A percentile compares a stretch with the other conserved stretches of the same genome.
Evolutionary conservation across 495 filamentous ascomycete genomes (phyloP).

Genomic region (Trichocladium antarcticum): DNA sequence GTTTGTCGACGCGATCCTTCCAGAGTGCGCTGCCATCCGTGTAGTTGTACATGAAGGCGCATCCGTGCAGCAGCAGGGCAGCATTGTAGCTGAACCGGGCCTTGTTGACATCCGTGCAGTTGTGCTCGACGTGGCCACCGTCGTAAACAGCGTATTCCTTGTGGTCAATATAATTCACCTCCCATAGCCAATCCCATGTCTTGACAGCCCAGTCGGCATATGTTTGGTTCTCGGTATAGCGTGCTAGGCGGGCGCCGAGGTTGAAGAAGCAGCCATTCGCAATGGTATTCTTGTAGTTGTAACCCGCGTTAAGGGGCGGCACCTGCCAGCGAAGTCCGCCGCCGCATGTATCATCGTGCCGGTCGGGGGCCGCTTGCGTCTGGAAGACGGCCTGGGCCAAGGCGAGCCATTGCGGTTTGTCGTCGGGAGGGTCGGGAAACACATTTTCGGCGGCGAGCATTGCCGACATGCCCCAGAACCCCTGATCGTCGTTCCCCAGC

Average conservation of each 20-base stretch:
- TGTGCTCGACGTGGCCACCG: conserved; percentile 50
- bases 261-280: conserved; percentile 67
- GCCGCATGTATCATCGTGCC: conserved; percentile 49
- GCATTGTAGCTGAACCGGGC: conserved; percentile 67
- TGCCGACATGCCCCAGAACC: conserved; percentile 71
- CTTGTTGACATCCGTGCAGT: conserved; percentile 51
- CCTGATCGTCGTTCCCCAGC: conserved; percentile 72
- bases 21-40: conserved; percentile 32
- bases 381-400: conserved; percentile 69
- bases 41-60: conserved; percentile 69
- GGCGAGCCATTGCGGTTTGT: conserved; percentile 59
- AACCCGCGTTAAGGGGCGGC: conserved; percentile 62
- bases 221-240: conserved; percentile 65
- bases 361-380: conserved; percentile 49
- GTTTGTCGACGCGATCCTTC: conserved; percentile 46
- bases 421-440: conserved; percentile 50
- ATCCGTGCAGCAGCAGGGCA: conserved; percentile 59
- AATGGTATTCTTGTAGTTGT: conserved; percentile 70
- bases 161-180: conserved; percentile 50
- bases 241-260: conserved; percentile 61
- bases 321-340: conserved; percentile 77
- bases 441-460: conserved; percentile 64
- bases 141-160: conserved; percentile 54
- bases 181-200: conserved; percentile 58
- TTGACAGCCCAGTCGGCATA: conserved; percentile 70